phyloP scores from a whole-genome alignment of 2,329 filamentous ascomycete species.

The Nemania serpens region DNA sequence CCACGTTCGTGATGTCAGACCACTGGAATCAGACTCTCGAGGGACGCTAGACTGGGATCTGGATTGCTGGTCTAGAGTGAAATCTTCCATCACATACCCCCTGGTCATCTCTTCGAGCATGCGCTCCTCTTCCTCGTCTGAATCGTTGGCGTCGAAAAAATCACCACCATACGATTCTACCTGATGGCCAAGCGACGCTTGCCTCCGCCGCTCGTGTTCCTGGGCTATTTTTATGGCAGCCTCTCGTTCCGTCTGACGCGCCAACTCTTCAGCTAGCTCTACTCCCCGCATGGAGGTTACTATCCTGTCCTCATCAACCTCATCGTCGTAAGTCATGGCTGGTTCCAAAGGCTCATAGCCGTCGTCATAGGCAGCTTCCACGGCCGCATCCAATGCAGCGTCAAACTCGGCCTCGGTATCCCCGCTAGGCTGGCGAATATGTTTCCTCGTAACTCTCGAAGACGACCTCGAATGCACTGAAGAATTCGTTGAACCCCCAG shows the following conservation, averaged over 20 bases:
- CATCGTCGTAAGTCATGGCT: constrained; percentile 46
- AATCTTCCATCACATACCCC: constrained; percentile 82
- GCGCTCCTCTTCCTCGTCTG: constrained; percentile 76
- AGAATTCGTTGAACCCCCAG: constrained; percentile 76
- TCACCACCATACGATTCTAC: constrained; percentile 58
- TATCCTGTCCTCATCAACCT: constrained; percentile 50
- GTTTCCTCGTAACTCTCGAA: constrained; percentile 70
- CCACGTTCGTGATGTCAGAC: constrained; percentile 77
- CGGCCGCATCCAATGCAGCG: constrained; percentile 89
- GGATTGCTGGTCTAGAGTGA: constrained; percentile 71
- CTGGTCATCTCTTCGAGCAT: constrained; percentile 86
- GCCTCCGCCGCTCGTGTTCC: constrained; percentile 60
- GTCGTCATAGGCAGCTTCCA: constrained; percentile 95
- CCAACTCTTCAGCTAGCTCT: constrained; percentile 75
- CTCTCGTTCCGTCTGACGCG: constrained; percentile 75
- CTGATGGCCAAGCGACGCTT: constrained; percentile 45
- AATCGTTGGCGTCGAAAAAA: constrained; percentile 67
- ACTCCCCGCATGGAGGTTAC: constrained; percentile 67
- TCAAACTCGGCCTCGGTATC: constrained; percentile 90
- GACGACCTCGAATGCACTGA: constrained; percentile 83
- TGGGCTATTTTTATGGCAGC: constrained; percentile 64
- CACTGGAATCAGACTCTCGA: constrained; percentile 81
- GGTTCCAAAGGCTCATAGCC: constrained; percentile 75
- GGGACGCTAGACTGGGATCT: constrained; percentile 66
- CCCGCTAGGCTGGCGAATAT: constrained; percentile 69